Evolutionary conservation across 257 asterid genomes (phyloP), one percentile per base, ranked within the genome.

Genomic region (Prunella vulgaris): DNA sequence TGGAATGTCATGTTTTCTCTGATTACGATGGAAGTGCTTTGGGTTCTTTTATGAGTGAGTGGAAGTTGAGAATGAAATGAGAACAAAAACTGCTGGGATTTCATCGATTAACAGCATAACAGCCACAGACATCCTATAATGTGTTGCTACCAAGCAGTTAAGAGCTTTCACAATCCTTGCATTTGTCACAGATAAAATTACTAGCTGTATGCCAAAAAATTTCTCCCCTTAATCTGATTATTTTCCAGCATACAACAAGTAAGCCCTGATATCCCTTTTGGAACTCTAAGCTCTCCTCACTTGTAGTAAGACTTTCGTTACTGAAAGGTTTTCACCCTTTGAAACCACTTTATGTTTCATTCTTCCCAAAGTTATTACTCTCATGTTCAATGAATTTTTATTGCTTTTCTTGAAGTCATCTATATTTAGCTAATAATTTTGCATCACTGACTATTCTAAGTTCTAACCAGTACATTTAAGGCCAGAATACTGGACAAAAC

Each of bases 141-240:
- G 4, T 21, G 21, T 28, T 14, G 30, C 66, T 14, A 38, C 59
- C 22, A 6, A 10, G 8, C 30, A 69, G 59, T 14, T 8, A 21
- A 37, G 52, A 69, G 52, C 21, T 59, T 17, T 20, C 61, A 60
- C 1, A 52, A 69, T 61, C 64, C 48, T 64, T 32, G 72, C 49
- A 56, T 49, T 37, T 52, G 64, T 48, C 60, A 37, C 60, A 15
- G 22, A 22, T 32, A 21, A 72, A 38, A 51, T 64, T 32, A 59
- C 33, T 8, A 65, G 69, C 46, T 51, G 37, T 21, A 15, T 18
- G 33, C 53, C 66, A 54, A 51, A 17, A 2, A 0, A 30, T 49
- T 51, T 48, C 14, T 59, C 58, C 33, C 40, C 3, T 28, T 62
- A 30, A 9, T 48, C 33, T 66, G 48, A 53, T 38, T 25, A 7